These are phyloP conservation scores for Malania oleifera DNA, from an alignment of 164 flowering plant species.

Conservation along the genomic window DNA sequence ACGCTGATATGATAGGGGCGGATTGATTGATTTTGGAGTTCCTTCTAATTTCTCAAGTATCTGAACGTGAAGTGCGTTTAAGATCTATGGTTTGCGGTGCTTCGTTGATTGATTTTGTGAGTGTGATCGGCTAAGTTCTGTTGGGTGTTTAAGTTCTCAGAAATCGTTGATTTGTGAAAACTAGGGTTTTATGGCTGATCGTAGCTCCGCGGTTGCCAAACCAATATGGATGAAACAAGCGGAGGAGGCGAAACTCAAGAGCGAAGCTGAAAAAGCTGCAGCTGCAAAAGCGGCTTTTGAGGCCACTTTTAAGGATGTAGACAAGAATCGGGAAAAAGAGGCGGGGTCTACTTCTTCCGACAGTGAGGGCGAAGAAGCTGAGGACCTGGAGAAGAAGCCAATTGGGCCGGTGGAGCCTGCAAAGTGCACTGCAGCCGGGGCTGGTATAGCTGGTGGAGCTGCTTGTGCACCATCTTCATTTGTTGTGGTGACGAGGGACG, in stretches of 20 bases:
- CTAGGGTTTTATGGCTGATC: conserved; percentile 46
- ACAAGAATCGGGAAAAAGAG: conserved; percentile 26
- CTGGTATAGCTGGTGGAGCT: conserved; percentile 87
- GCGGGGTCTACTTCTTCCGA: conserved; percentile 34
- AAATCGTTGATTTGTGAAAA: not conserved
- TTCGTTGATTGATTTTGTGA: conserved; percentile 6
- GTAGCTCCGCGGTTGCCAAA: conserved; percentile 31
- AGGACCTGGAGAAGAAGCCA: conserved; percentile 52
- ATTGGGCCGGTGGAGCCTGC: conserved; percentile 85
- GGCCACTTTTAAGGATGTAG: conserved; percentile 83
- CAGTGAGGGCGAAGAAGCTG: conserved; percentile 63
- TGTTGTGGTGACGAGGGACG: conserved; percentile 70
- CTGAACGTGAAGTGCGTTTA: too few relatives aligned
- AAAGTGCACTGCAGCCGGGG: conserved; percentile 86
- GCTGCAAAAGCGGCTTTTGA: conserved; percentile 99
- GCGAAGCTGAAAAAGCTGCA: conserved; percentile 87
- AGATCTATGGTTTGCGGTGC: too few relatives aligned
- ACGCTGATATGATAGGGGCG: too few relatives aligned
- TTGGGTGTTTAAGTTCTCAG: conserved; percentile 1
- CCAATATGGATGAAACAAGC: conserved; percentile 97
- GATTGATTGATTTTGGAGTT: too few relatives aligned
- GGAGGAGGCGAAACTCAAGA: conserved; percentile 90
- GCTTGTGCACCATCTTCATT: conserved; percentile 75
- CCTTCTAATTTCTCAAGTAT: too few relatives aligned
- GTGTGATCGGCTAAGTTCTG: not conserved